Evolutionary conservation across 306 rosid species (phyloP).

Genomic region (Glycine tomentella): DNA sequence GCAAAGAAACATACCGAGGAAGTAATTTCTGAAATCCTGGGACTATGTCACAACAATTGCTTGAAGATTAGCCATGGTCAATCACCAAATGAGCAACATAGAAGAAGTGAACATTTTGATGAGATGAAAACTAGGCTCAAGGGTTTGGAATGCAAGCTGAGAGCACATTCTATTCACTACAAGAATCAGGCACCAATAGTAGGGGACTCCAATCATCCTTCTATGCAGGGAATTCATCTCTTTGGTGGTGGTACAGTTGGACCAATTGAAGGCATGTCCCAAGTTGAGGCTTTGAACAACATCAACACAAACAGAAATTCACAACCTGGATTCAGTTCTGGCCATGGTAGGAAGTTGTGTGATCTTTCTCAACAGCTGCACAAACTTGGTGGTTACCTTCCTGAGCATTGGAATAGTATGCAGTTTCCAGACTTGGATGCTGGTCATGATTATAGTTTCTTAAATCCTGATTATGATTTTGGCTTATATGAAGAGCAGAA

Average conservation of each 20-base stretch:
- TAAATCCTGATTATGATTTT: conserved; percentile 67
- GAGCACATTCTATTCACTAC: conserved; percentile 38
- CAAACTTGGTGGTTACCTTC: conserved; percentile 40
- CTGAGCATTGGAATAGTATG: conserved; percentile 45
- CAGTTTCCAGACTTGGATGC: conserved; percentile 50
- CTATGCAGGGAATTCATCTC: conserved; percentile 38
- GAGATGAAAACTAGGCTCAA: conserved; percentile 29
- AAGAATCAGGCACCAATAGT: conserved; percentile 1
- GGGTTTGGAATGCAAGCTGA: conserved; percentile 45
- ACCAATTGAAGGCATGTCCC: conserved; percentile 33
- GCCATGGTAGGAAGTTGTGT: conserved; percentile 40
- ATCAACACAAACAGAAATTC: conserved; percentile 37
- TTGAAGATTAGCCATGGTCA: conserved; percentile 7
- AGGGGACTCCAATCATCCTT: conserved; percentile 29
- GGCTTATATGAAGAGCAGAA: conserved; percentile 67
- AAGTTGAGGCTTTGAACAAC: conserved; percentile 43
- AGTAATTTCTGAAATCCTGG: conserved; percentile 42
- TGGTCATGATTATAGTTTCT: conserved; percentile 54
- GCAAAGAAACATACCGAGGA: conserved; percentile 44
- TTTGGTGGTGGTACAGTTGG: conserved; percentile 29
- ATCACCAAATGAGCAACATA: conserved; percentile 39
- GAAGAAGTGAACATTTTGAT: conserved; percentile 16
- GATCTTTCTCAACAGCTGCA: conserved; percentile 49
- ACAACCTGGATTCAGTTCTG: conserved; percentile 30
- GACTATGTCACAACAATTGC: conserved; percentile 32